Conservation (phyloP, 257 asterid species). For the Ocimum tenuiflorum region DNA sequence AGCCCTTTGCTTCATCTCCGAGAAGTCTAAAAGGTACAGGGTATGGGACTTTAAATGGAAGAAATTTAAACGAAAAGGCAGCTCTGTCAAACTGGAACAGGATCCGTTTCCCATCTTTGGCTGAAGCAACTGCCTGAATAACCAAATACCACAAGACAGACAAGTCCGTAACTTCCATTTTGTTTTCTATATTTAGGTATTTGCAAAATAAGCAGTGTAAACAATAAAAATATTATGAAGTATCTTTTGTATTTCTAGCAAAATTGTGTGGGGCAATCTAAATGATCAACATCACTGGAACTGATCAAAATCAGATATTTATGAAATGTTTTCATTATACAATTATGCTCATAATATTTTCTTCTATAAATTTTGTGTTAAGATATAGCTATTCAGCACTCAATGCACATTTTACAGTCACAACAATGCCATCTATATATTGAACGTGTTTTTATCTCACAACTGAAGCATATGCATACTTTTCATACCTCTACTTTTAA, state of each 20-base stretch:
- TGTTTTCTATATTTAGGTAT: background rate
- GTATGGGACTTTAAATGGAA: conserved; percentile 88
- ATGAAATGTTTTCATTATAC: background rate
- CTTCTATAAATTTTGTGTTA: no score
- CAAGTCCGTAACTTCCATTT: background rate
- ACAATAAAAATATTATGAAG: background rate
- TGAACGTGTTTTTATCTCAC: no score
- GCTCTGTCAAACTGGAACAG: conserved; percentile 87
- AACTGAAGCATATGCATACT: no score
- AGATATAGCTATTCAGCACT: no score
- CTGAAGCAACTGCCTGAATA: conserved; percentile 68
- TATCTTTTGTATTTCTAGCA: background rate
- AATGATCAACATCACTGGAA: background rate
- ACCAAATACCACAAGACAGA: background rate
- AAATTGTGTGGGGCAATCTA: background rate
- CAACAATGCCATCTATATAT: no score
- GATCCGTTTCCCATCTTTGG: conserved; percentile 59
- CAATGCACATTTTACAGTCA: no score
- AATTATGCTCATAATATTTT: background rate
- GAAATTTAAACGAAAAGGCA: conserved; percentile 69
- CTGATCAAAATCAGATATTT: background rate
- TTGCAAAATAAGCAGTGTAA: background rate
- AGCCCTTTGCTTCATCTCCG: conserved; percentile 95
- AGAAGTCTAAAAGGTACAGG: conserved; percentile 90
- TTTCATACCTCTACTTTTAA: conserved; percentile 81